These are phyloP conservation scores for Aureobasidium musti DNA, from an alignment of 2,329 filamentous ascomycete species.

Conservation along the genomic window DNA sequence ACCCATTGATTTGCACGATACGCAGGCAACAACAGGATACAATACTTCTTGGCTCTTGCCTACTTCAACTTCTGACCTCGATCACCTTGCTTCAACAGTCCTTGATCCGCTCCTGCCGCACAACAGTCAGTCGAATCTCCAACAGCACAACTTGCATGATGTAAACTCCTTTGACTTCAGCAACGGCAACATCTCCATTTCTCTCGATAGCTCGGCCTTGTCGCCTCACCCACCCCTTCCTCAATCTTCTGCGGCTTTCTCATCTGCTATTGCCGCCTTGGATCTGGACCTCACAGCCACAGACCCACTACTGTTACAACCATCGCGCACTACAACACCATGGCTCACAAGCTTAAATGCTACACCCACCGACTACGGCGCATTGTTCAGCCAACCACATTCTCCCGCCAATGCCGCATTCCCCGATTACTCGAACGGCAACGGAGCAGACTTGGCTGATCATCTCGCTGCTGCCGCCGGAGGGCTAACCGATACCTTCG, in stretches of 20 bases:
- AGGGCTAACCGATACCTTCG: slow-evolving; percentile 1
- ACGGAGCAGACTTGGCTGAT: neutral
- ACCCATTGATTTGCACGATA: slow-evolving; percentile 23
- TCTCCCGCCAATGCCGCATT: neutral
- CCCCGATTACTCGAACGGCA: neutral
- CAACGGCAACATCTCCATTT: slow-evolving; percentile 45
- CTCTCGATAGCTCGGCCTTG: slow-evolving; percentile 39
- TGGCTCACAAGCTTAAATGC: neutral
- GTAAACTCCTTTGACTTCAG: slow-evolving; percentile 47
- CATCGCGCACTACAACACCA: slow-evolving; percentile 11
- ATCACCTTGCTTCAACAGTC: slow-evolving; percentile 20
- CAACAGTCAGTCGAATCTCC: neutral
- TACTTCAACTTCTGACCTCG: slow-evolving; percentile 27
- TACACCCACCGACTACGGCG: slow-evolving; percentile 12
- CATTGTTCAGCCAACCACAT: slow-evolving; percentile 14
- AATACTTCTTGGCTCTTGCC: slow-evolving; percentile 9
- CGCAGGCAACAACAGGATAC: slow-evolving; percentile 6
- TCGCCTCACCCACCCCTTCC: neutral
- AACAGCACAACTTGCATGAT: slow-evolving; percentile 29
- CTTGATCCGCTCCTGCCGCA: slow-evolving; percentile 21
- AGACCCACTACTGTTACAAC: slow-evolving; percentile 4
- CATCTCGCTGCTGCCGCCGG: slow-evolving; percentile 10
- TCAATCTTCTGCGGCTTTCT: neutral
- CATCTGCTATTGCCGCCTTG: slow-evolving; percentile 3
- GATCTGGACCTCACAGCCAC: slow-evolving; percentile 14